Evolutionary conservation across 352 stramenopile genomes (phyloP), one percentile per base, ranked within the genome.

Genomic region (Phytophthora sansomeana): DNA sequence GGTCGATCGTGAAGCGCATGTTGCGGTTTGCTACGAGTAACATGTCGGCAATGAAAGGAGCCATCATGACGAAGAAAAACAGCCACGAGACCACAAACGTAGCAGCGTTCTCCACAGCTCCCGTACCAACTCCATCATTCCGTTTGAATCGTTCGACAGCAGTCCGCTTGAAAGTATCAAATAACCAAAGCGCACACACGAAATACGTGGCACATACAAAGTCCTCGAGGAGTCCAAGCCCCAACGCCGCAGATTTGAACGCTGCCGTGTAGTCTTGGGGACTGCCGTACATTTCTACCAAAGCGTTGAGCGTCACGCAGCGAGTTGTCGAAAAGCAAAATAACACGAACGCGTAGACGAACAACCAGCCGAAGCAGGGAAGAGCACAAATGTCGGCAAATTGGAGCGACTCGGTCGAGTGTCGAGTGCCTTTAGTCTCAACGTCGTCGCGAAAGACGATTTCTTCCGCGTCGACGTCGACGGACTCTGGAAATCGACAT

Each of bases 1-100:
- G 74, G 38, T 80, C 67, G 14, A 78, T 72, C 30, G 73, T 81
- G 56, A 84, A 78, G 28, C 78, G 76, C 52, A 75, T 72, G 14
- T 78, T 42, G 1, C 73, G 74, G 2, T 72, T 73, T 7, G 64
- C 60, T 29, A 87, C 42, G 14, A 83, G 55, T 44, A 82, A 29
- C 53, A 73, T 50, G 50, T 83, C 76, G 7, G 63, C 58, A 3
- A 59, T 39, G 49, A 85, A 80, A 24, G 72, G 72, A 2, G 53
- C 33, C 14, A 81, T 42, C 21, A 54, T 61, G 3, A 48, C 14
- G 2, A 68, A 52, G 44, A 78, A 78, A 5, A 85, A 52, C 16
- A 60, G 9, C 60, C 60, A 68, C 16, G 60, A 68, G 7, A 63
- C 42, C 9, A 26, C 17, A 63, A 68, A 68, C 4, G 33, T 68